Evolutionary conservation across 2,329 filamentous ascomycete genomes (phyloP).

Genomic region (Cordyceps javanica): DNA sequence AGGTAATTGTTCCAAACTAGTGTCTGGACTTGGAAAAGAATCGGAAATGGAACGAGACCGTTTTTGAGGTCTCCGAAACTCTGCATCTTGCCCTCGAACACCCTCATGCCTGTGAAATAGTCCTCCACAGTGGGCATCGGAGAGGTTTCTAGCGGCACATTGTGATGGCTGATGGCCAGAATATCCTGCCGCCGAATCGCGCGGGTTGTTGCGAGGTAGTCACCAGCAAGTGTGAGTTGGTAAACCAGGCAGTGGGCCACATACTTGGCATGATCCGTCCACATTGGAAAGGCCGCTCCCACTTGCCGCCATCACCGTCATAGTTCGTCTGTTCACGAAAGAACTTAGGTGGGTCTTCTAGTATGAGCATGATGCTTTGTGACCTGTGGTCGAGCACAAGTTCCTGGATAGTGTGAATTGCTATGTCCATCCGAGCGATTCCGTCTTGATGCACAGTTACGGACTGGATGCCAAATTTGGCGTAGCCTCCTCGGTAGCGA

Average conservation of each 20-base stretch:
- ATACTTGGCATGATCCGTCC: conserved; percentile 25
- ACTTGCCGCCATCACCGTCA: conserved; percentile 8
- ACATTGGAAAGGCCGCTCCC: conserved; percentile 24
- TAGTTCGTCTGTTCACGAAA: conserved; percentile 26
- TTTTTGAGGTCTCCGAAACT: conserved; percentile 17
- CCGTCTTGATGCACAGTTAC: conserved; percentile 33
- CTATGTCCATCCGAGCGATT: conserved; percentile 10
- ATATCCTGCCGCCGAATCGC: conserved; percentile 20
- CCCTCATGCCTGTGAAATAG: conserved; percentile 20
- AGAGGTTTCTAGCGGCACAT: conserved; percentile 8
- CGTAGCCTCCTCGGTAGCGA: conserved; percentile 21
- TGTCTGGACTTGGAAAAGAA: conserved; percentile 57
- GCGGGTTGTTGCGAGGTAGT: conserved; percentile 20
- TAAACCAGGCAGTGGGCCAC: conserved; percentile 41
- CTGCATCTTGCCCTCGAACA: conserved; percentile 28
- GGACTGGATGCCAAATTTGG: conserved; percentile 36
- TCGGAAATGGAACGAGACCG: conserved; percentile 38
- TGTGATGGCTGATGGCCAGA: conserved; percentile 20
- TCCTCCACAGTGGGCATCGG: conserved; percentile 15
- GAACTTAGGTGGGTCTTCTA: conserved; percentile 45
- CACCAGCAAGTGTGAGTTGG: conserved; percentile 25
- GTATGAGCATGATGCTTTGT: conserved; percentile 41
- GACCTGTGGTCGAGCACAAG: conserved; percentile 31
- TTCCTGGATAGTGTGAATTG: conserved; percentile 36
- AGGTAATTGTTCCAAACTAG: conserved; percentile 59